phyloP scores from a whole-genome alignment of 2,329 filamentous ascomycete genomes.

The Trichoderma brevicompactum region DNA sequence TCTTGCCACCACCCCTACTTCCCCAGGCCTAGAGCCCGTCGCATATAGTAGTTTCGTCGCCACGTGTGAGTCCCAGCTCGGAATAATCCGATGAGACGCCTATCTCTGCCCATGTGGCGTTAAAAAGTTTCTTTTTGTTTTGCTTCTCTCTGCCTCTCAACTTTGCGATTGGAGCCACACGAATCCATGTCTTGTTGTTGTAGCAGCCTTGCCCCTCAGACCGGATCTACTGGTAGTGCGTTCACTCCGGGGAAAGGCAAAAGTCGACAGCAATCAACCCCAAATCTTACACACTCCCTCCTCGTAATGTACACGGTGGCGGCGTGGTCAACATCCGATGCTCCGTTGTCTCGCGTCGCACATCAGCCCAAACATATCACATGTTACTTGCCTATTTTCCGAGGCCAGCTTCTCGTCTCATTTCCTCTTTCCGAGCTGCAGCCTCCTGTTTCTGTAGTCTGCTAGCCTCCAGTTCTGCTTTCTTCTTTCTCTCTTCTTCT shows the following conservation, averaged over 20 bases:
- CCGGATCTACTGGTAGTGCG: neutral
- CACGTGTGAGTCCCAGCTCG: constrained; percentile 12
- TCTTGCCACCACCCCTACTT: neutral
- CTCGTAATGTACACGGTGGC: constrained; percentile 17
- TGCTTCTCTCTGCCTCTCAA: neutral
- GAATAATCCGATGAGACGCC: neutral
- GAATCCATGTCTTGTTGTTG: neutral
- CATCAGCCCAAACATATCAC: neutral
- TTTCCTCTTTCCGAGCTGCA: constrained; percentile 51
- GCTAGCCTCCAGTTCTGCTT: constrained; percentile 43
- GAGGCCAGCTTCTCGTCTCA: constrained; percentile 55
- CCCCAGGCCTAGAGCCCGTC: neutral
- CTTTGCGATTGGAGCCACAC: neutral
- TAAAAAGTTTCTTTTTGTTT: neutral
- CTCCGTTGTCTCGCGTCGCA: neutral
- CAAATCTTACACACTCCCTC: constrained; percentile 20
- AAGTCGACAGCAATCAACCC: neutral
- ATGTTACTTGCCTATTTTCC: constrained; percentile 36
- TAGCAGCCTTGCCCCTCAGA: neutral
- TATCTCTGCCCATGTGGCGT: constrained; percentile 1
- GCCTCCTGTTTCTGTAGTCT: constrained; percentile 48
- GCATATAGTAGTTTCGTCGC: neutral
- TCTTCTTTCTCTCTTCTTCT: constrained; percentile 50
- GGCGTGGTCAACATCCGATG: neutral
- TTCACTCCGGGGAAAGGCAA: neutral